Evolutionary conservation across 1,284 basidiomycete species (phyloP), one percentile per base, ranked within the genome.

Genomic region (Ceratobasidium sp.): DNA sequence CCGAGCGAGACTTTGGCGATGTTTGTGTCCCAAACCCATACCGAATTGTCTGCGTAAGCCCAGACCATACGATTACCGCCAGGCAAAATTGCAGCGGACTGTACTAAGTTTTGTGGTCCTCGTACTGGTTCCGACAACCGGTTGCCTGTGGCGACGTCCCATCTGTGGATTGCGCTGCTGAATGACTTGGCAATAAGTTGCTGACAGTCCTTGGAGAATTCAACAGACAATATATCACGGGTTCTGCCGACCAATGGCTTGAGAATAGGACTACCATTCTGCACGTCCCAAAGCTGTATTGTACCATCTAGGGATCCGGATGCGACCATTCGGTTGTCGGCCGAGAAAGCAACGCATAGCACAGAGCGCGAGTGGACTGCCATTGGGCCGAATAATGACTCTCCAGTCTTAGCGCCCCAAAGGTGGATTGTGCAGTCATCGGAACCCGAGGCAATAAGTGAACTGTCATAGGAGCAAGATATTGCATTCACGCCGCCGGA

Each of bases 301-400:
- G 72, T 70, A 10, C 39, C 72, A 9, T n/a, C n/a, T n/a, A 12
- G 1, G 0, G 74, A 73, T 14, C 64, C 65, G 6, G 72, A 73
- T 2, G 50, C 74, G 0, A 74, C 9, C 18, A 5, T 28, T 18
- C 21, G 34, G 26, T 65, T 50, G 60, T 74, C 64, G 18, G 82
- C 81, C 18, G 80, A 79, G 76, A 83, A 84, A n/a, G 77, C 77
- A 67, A 84, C 82, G 3, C 78, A 81, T 55, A 5, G 28, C 8
- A 43, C 32, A 16, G 26, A n/a, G 28, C 12, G 5, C 21, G 71
- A 64, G 41, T 55, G 43, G 3, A 39, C 62, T 8, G 71, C 62
- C 1, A 65, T 32, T 1, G 70, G 36, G 30, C 9, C 28, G 8
- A 8, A 4, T 10, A 70, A 8, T 0, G 23, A n/a, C n/a, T n/a